Evolutionary conservation across 352 stramenopile genomes (phyloP).

Genomic region (Phytophthora europaea): DNA sequence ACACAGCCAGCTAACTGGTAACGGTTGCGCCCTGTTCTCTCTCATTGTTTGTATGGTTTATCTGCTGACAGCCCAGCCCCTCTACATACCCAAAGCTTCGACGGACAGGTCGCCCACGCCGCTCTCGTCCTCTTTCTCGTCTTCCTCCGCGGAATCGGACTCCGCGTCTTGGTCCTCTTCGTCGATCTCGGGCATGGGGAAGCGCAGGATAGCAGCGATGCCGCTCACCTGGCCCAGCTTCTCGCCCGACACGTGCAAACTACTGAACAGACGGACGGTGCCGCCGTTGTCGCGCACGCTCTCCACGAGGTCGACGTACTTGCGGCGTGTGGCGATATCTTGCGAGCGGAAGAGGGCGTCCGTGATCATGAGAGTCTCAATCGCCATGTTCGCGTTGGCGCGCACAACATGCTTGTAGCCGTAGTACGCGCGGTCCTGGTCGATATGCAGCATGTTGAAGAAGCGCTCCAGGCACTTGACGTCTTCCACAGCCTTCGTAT

Average conservation of each 20-base stretch:
- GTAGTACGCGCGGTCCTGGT: slow-evolving; percentile 98
- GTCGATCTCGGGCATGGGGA: slow-evolving; percentile 97
- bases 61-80: neutral
- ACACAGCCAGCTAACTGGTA: slow-evolving; percentile 45
- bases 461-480: slow-evolving; percentile 95
- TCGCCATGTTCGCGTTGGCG: slow-evolving; percentile 94
- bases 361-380: slow-evolving; percentile 96
- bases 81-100: slow-evolving; percentile 71
- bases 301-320: slow-evolving; percentile 97
- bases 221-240: slow-evolving; percentile 96
- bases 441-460: slow-evolving; percentile 96
- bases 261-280: slow-evolving; percentile 95
- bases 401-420: slow-evolving; percentile 94
- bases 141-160: slow-evolving; percentile 50
- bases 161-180: slow-evolving; percentile 87
- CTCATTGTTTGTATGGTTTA: slow-evolving; percentile 8
- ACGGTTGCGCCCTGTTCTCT: slow-evolving; percentile 4
- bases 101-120: slow-evolving; percentile 76
- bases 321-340: slow-evolving; percentile 90
- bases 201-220: slow-evolving; percentile 96
- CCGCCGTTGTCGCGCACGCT: slow-evolving; percentile 93
- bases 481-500: slow-evolving; percentile 96
- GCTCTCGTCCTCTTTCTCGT: slow-evolving; percentile 52
- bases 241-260: slow-evolving; percentile 95
- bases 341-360: slow-evolving; percentile 96